These are phyloP conservation scores for Pythium scleroteichum DNA, from an alignment of 352 stramenopile species.

Conservation along the genomic window DNA sequence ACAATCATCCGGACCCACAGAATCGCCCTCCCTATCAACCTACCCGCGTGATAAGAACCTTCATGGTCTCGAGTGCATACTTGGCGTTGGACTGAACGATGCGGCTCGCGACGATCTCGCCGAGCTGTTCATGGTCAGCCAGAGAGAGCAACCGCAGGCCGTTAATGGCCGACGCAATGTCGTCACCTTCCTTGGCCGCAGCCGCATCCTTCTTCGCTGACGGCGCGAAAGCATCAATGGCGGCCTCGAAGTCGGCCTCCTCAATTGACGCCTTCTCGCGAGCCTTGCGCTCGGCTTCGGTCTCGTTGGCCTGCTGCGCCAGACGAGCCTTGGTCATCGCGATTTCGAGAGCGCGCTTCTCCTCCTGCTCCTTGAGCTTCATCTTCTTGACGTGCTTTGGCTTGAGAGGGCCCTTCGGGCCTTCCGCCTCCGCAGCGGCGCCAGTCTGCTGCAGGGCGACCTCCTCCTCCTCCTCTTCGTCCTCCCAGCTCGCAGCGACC, in stretches of 20 bases:
- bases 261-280: constrained; percentile 61
- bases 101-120: constrained; percentile 57
- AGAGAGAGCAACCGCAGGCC: constrained; percentile 68
- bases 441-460: constrained; percentile 20
- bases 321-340: constrained; percentile 73
- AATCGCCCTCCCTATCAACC: background rate
- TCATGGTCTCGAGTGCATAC: constrained; percentile 79
- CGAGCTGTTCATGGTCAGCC: constrained; percentile 73
- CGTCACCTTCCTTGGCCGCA: constrained; percentile 21
- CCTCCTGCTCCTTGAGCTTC: constrained; percentile 84
- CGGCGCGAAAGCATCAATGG: constrained; percentile 74
- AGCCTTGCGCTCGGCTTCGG: constrained; percentile 61
- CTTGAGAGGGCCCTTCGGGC: constrained; percentile 64
- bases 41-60: constrained; percentile 66
- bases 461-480: constrained; percentile 71
- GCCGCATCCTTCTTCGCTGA: constrained; percentile 36
- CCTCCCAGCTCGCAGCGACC: constrained; percentile 68
- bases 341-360: constrained; percentile 80
- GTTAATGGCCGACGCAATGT: constrained; percentile 51
- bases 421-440: constrained; percentile 22
- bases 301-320: constrained; percentile 64
- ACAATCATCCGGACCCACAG: no score
- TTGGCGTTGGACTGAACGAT: constrained; percentile 68
- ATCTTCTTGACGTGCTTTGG: constrained; percentile 88
- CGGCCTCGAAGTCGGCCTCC: constrained; percentile 71